Percentiles rank a stretch among this genome's conserved stretches.
These are phyloP conservation scores for Fusarium caatingaense DNA, from an alignment of 2,329 filamentous ascomycete species.

Conservation along the genomic window DNA sequence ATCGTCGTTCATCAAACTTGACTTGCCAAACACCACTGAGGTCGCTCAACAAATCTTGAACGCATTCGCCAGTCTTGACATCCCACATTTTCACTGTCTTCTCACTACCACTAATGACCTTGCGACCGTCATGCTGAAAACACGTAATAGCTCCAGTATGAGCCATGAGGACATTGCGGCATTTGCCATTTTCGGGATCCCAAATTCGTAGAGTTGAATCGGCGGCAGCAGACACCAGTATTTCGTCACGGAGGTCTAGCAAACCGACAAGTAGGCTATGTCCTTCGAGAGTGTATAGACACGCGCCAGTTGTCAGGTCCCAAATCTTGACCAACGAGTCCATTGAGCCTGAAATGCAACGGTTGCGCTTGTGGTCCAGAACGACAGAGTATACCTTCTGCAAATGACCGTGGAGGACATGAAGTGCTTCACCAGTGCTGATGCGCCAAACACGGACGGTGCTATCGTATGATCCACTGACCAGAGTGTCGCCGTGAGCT, in stretches of 20 bases:
- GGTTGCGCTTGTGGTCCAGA: constrained; percentile 87
- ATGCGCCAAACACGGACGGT: constrained; percentile 98
- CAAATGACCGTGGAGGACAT: constrained; percentile 85
- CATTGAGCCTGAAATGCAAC: constrained; percentile 98
- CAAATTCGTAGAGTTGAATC: constrained; percentile 96
- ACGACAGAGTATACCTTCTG: constrained; percentile 99
- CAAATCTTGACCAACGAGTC: constrained; percentile 98
- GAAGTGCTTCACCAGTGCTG: constrained; percentile 88
- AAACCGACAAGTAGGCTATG: constrained; percentile 93
- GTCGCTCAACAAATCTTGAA: constrained; percentile 92
- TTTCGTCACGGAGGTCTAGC: constrained; percentile 87
- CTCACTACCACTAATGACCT: constrained; percentile 96
- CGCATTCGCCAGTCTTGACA: constrained; percentile 88
- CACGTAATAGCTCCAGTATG: constrained; percentile 98
- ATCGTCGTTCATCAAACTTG: constrained; percentile 94
- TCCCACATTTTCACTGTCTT: constrained; percentile 99
- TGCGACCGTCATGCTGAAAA: constrained; percentile 96
- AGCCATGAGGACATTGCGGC: constrained; percentile 88
- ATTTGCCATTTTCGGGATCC: constrained; percentile 93
- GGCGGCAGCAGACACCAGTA: constrained; percentile 92
- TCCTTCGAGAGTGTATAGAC: constrained; percentile 90
- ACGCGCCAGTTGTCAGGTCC: constrained; percentile 87
- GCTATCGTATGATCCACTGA: constrained; percentile 96
- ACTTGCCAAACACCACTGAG: constrained; percentile 99
- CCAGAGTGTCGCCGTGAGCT: constrained; percentile 92